These are phyloP conservation scores for Penicillium capsulatum DNA, from an alignment of 2,329 filamentous ascomycete species.

Conservation along the genomic window DNA sequence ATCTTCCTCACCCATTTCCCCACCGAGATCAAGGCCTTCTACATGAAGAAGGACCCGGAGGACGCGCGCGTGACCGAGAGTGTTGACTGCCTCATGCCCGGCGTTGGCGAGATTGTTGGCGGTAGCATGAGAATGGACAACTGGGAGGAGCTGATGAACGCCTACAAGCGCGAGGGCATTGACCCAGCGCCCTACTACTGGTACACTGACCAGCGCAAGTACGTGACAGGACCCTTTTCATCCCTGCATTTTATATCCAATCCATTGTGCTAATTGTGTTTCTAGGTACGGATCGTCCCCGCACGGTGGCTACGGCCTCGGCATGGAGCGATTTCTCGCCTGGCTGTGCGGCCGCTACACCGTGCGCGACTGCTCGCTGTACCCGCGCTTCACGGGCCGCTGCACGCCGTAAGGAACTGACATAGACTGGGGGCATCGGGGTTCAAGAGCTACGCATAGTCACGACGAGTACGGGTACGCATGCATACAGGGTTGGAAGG, in stretches of 20 bases:
- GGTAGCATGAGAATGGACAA: conserved; percentile 95
- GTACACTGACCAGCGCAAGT: conserved; percentile 98
- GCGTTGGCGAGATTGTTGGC: conserved; percentile 94
- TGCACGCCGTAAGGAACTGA: conserved; percentile 42
- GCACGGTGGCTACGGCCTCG: conserved; percentile 89
- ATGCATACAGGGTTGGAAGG: conserved; percentile 5
- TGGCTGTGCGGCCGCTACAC: conserved; percentile 65
- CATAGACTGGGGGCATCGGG: too few species aligned
- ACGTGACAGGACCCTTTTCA: conserved; percentile 50
- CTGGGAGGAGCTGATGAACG: conserved; percentile 82
- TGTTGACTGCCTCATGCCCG: conserved; percentile 84
- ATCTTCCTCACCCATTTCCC: conserved; percentile 98
- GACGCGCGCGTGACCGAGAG: conserved; percentile 86
- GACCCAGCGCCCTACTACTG: conserved; percentile 87
- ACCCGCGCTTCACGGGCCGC: conserved; percentile 49
- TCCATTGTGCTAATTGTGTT: not conserved
- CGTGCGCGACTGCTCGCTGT: conserved; percentile 55
- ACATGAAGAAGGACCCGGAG: conserved; percentile 84
- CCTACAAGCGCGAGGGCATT: conserved; percentile 83
- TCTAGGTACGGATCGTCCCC: conserved; percentile 80
- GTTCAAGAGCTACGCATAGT: conserved; percentile 5
- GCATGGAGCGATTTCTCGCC: conserved; percentile 74
- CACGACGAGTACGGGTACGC: conserved; percentile 9
- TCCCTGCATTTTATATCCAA: conserved; percentile 2
- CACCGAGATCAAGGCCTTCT: conserved; percentile 95